Evolutionary conservation across 129 eudicot species (phyloP), one percentile per base, ranked within the genome.

Genomic region (Saussurea involucrata): DNA sequence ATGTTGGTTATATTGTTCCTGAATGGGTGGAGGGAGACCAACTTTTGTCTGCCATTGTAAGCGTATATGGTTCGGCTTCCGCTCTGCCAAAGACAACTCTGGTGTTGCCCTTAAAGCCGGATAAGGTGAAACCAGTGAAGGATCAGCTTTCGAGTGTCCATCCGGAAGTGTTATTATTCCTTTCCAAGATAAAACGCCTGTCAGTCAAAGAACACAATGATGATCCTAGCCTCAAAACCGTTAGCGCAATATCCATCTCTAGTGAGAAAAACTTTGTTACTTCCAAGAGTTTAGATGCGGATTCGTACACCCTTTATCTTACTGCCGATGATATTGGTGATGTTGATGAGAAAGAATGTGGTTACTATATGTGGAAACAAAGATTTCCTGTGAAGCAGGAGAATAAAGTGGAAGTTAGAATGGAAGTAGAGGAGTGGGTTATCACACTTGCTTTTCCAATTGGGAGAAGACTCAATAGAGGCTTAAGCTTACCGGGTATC

Each of bases 281-380:
- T 8, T 63, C 70, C 65, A 89, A 82, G 84, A 77, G 82, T 61
- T 69, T 78, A 20, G 78, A 79, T 79, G 90, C 90, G 13, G 89
- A 84, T 72, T 86, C 90, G 2, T 88, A 75, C 78, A 27, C 69
- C 27, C 80, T 88, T 61, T 72, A 72, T 76, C 83, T 88, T 20
- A 75, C 79, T 24, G 85, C 88, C n/a, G 82, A 79, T 49, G 87
- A 82, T 13, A 15, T 2, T 8, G 68, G 73, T 66, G 72, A 64
- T 72, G 64, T 69, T 4, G 33, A 24, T 1, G 82, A 76, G 21
- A 74, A 49, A 5, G 88, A 81, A 84, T 88, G 88, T 63, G 73
- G 82, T 8, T 89, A 89, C 75, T 33, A 79, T 12, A 89, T 89
- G 90, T 89, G 93, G 90, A 81, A 79, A 79, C 92, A 88, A 65